Evolutionary conservation across 257 asterid genomes (phyloP), one percentile per base, ranked within the genome.

Genomic region (Eustoma russellianum): DNA sequence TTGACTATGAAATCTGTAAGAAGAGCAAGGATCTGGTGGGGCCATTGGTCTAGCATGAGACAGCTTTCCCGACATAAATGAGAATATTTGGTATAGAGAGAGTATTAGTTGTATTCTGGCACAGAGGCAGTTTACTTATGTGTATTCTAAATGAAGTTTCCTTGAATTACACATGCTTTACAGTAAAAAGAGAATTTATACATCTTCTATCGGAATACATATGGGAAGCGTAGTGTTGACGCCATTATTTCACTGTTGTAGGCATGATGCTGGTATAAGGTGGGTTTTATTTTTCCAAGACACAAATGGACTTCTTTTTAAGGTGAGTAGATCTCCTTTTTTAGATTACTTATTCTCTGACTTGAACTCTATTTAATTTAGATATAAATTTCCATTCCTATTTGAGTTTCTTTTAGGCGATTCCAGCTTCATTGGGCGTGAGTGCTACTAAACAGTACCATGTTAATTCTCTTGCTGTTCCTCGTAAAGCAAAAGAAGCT

Each of bases 261-360:
- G 98, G 98, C 78, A 70, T 64, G 82, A 64, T 63, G 83, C 79
- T 66, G 95, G 98, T 51, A 77, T 89, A 53, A 85, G 77, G 66
- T 92, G 98, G 98, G 95, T 88, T 63, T 64, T 85, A 55, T 92
- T 92, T 78, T 92, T 92, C 78, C 98, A 92, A 76, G 98, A 92
- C 66, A 92, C 98, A 33, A 92, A 92, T 68, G 98, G 97, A 57
- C 95, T 92, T 68, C 86, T 92, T 48, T 92, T 92, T 80, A 92
- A 88, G 97, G 98, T 88, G 57, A 64, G 50, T 60, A 59, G 50
- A 49, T 28, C 6, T 65, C 38, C 33, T 24, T 55, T 60, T 58
- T 13, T 67, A 17, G 8, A 18, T 15, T 52, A 43, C 48, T 58
- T 28, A 65, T 30, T 48, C 62, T 47, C n/a, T 52, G 28, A 19